Evolutionary conservation across 345 rosid genomes (phyloP), one percentile per base, ranked within the genome.

Genomic region (Eucalyptus victrix): DNA sequence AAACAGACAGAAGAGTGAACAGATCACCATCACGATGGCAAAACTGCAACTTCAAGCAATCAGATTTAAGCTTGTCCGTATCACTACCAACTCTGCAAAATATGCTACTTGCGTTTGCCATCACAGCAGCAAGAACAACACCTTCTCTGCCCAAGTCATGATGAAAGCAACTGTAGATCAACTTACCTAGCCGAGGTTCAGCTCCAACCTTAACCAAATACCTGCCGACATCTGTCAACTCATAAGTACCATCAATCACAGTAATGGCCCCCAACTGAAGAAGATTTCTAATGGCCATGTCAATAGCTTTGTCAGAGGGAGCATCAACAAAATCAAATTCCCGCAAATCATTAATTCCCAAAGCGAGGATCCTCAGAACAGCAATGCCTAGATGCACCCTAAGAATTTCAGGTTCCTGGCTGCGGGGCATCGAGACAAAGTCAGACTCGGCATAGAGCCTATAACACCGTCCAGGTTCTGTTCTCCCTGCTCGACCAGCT

Each of bases 401-500:
- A 65, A 89, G 92, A 91, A 97, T 97, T 89, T 97, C 99, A 88
- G 99, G 99, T 86, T 94, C 97, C 90, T 95, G 99, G 88, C 95
- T 95, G 86, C 89, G 87, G 89, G 92, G 88, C 99, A 95, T 94
- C 4, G 92, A 90, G 91, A 91, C 93, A 91, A 93, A 97, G 88
- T 94, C 95, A 76, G 45, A 34, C 87, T 89, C 88, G 7, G 96
- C 88, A 90, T 97, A 97, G 60, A 97, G 95, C 89, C 99, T 93
- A 88, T 94, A 97, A 94, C 99, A 97, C 89, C 89, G 93, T 83
- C 99, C 99, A 34, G 98, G 96, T 90, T 94, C 98, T 30, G 96
- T 97, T 94, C 99, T 95, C 88, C 99, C 99, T 86, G 99, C 99
- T 93, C 99, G 99, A 90, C 99, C 99, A 93, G 98, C 97, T 72